Base-by-base conservation (phyloP, 768 basidiomycete species). In the Lentinus brumalis region DNA sequence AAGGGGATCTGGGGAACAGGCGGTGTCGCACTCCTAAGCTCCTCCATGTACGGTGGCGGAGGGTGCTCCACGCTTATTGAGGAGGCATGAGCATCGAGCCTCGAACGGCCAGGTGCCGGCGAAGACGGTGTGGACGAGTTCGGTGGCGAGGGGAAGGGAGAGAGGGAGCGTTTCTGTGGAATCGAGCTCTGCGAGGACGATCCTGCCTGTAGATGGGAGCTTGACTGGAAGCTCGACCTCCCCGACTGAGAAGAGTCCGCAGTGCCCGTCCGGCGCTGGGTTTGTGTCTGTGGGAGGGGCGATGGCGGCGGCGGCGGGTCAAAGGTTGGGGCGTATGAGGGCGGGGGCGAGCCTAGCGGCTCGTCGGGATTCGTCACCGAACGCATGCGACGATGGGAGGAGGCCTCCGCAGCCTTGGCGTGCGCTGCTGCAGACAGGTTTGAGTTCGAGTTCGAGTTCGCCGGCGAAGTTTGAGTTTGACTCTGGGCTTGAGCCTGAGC, bases 1-100 rank as follows among this genome's bases (percentile, higher is more conserved):
- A 41, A 5, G 6, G 53, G 45, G 12, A 21, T 18, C 3, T 31
- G 58, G 0, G 50, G 50, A 1, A 57, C 52, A 18, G 63, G 59
- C 7, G 63, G 63, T 4, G 63, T 61, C 39, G 38, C 8, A n/a
- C 50, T 52, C 38, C 56, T 53, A 18, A 46, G 47, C 38, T 55
- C 58, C 35, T 66, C 62, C 40, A 60, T 59, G 50, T 65, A 64
- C 21, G 63, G 66, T 12, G 66, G 66, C 12, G 62, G 62, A 1
- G 66, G 60, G 5, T 64, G 53, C 56, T 67, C 66, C n/a, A 63
- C 57, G 50, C 62, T 63, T 42, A 63, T 59, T 10, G 64, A 54
- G 3, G 60, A 60, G 6, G 56, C 57, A 15, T 60, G 66, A 10
- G 63, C 66, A n/a, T 64, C 59, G n/a, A 61, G 29, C 29, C 63